Evolutionary conservation across 169 alveolate genomes (phyloP), one percentile per base, ranked within the genome.

Genomic region (Plasmodium billcollinsi): DNA sequence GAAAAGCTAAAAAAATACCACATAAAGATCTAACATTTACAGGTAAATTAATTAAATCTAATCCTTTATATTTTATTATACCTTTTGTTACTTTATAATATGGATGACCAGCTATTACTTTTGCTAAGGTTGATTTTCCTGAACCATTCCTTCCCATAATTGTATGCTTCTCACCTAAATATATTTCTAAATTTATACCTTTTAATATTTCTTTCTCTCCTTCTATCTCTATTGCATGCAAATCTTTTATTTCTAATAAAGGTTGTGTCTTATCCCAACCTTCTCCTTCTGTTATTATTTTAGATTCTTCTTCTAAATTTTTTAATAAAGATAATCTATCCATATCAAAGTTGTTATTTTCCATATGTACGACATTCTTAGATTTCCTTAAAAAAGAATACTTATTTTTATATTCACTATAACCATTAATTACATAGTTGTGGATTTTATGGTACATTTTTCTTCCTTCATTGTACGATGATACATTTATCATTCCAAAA

Each of bases 61-160:
- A 33, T 21, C 95, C 95, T 58, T 93, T 93, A 50, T 56, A 93
- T 52, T 58, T 62, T 52, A 89, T 83, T 29, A 18, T 45, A 14
- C 95, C 95, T 7, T 70, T 54, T 0, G 94, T 93, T 39, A 93
- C 93, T 54, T 50, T 61, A 76, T 89, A 93, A 67, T 72, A 56
- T 74, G 95, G 95, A 72, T 89, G 92, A 3, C 95, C 95, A 1
- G 95, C 91, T 26, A 93, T 80, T 52, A 93, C 94, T 43, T 93
- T 93, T 20, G 94, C 78, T 33, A 93, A 91, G 15, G 95, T 93
- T 9, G 94, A 89, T 56, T 93, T 93, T 14, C 95, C 95, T 1
- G 94, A 89, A 12, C 95, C 95, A 76, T 93, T 93, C 21, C 93
- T 73, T 0, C 95, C 95, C 95, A 93, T 93, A 58, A 93, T 89